Evolutionary conservation across 2,329 filamentous ascomycete genomes (phyloP).

Genomic region (Zasmidium cellare): DNA sequence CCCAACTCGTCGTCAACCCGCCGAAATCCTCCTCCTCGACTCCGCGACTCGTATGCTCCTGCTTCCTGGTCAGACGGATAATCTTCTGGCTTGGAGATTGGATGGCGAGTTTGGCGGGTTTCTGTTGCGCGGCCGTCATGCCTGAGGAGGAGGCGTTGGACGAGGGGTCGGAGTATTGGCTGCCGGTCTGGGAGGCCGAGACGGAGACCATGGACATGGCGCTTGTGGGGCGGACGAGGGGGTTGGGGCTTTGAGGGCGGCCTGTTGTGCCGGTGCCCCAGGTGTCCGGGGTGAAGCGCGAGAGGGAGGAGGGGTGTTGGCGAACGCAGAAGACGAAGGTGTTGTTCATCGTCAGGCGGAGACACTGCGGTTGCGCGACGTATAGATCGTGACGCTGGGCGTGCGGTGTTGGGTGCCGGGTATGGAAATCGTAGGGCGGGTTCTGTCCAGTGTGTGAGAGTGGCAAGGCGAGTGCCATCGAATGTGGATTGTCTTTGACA

Average conservation of each 20-base stretch:
- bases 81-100: slow-evolving; percentile 96
- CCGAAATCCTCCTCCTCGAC: slow-evolving; percentile 57
- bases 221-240: slow-evolving; percentile 56
- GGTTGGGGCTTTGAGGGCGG: slow-evolving; percentile 53
- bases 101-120: slow-evolving; percentile 93
- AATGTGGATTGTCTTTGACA: slow-evolving; percentile 92
- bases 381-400: slow-evolving; percentile 98
- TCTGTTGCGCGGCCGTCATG: slow-evolving; percentile 56
- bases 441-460: slow-evolving; percentile 90
- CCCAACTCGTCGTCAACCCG: slow-evolving; percentile 76
- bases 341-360: slow-evolving; percentile 85
- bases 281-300: slow-evolving; percentile 40
- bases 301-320: slow-evolving; percentile 75
- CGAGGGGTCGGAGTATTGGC: slow-evolving; percentile 55
- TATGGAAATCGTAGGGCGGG: slow-evolving; percentile 89
- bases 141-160: slow-evolving; percentile 49
- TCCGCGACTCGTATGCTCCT: slow-evolving; percentile 58
- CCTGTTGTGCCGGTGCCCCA: slow-evolving; percentile 34
- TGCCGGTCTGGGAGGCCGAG: slow-evolving; percentile 51
- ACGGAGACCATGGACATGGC: slow-evolving; percentile 63
- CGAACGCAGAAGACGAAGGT: slow-evolving; percentile 96
- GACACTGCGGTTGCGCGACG: slow-evolving; percentile 92
- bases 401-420: slow-evolving; percentile 91
- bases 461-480: slow-evolving; percentile 84
- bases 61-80: slow-evolving; percentile 76